Base-by-base conservation (phyloP, 805 yeast species). In the Cyberlindnera mycetangii region DNA sequence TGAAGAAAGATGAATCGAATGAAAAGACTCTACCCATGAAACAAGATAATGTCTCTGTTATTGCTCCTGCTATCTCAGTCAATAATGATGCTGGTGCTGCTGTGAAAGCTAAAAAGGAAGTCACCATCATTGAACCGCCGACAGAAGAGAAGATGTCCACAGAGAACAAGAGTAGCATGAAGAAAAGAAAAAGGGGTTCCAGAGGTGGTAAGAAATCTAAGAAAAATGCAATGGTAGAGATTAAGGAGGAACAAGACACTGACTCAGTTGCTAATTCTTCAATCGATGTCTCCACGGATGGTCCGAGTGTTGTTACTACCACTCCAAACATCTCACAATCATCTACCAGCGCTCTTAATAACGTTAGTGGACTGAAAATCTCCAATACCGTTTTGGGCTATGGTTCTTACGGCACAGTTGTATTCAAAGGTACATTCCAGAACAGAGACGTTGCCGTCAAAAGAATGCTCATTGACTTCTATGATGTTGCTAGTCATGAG, bases 351-450 rank as follows among this genome's bases (percentile, higher is more conserved):
- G 28, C 46, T 11, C 15, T 44, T 7, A 37, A 42, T 14, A 49
- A 45, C 27, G 27, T 45, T 4, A 78, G 73, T 41, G 80, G 76
- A 45, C 64, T 88, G 50, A 68, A 73, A 0, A 76, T 92, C 3
- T 78, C 95, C 0, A 85, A 85, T 50, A 78, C 75, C 22, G 75
- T 89, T n/a, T 67, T 93, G 40, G 99, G 99, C 1, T 89, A 88
- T 61, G 99, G 99, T 1, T 88, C 97, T 1, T 96, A 90, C 55
- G 99, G 99, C 21, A 93, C 99, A 0, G 89, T 92, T 22, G 99
- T 93, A 1, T 89, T 81, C 60, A 80, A 83, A 59, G 99, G 99
- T 0, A 76, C 79, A 5, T 93, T 90, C 67, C 97, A 92, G 59
- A 83, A 81, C 53, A 74, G 99, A 45, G 96, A 95, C 1, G 99